These are phyloP conservation scores for Jamesozyma spencerorum DNA, from an alignment of 805 yeast species.

Conservation along the genomic window DNA sequence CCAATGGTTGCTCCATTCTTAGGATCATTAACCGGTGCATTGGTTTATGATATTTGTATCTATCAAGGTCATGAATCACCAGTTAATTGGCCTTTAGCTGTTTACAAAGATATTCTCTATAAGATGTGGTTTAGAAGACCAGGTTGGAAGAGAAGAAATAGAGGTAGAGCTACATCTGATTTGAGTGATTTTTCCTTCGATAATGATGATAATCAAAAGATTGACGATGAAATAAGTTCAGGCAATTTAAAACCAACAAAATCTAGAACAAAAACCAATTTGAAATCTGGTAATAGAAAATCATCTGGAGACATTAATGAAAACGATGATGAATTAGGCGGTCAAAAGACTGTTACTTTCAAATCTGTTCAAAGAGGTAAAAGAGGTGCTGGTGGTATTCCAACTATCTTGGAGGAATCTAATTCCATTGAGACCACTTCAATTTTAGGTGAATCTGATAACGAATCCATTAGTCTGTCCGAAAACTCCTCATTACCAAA, in stretches of 20 bases:
- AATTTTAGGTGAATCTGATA: conserved; percentile 12
- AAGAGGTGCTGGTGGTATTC: conserved; percentile 23
- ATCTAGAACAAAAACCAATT: conserved; percentile 11
- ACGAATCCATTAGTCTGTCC: conserved; percentile 9
- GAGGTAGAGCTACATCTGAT: conserved; percentile 21
- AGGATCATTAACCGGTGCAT: conserved; percentile 41
- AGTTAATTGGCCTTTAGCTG: conserved; percentile 34
- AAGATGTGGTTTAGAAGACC: conserved; percentile 27
- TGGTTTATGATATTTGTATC: conserved; percentile 42
- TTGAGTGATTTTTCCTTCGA: conserved; percentile 24
- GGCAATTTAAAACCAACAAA: neutral
- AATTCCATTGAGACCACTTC: conserved; percentile 20
- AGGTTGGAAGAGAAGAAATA: conserved; percentile 22
- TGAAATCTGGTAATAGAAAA: conserved; percentile 9
- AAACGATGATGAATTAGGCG: conserved; percentile 10
- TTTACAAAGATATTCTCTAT: conserved; percentile 9
- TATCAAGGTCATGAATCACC: conserved; percentile 47
- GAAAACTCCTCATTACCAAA: conserved; percentile 10
- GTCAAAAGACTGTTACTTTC: conserved; percentile 26
- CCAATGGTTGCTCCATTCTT: conserved; percentile 42
- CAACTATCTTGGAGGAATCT: conserved; percentile 26
- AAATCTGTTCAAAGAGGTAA: conserved; percentile 20
- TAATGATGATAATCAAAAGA: conserved; percentile 10
- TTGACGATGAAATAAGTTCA: conserved; percentile 1
- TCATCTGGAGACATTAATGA: conserved; percentile 3